A percentile compares a stretch with the other conserved stretches of the same genome.
Conservation (phyloP, 2,329 filamentous ascomycete genomes). For the Dactylellina drechsleri region DNA sequence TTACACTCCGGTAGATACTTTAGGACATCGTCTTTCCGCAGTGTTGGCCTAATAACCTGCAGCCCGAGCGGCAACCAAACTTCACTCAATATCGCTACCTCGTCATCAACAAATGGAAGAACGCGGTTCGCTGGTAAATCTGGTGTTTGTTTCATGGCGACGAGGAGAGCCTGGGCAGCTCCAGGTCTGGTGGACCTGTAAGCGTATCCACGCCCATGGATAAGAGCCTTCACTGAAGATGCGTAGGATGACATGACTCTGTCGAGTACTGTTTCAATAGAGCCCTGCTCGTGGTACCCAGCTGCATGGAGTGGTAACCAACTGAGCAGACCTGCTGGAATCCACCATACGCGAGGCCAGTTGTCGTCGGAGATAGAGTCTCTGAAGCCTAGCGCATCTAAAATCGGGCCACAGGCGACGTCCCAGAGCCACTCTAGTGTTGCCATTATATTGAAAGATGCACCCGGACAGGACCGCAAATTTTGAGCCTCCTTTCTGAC, state of each 20-base stretch:
- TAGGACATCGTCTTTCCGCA: slow-evolving; percentile 14
- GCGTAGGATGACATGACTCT: slow-evolving; percentile 35
- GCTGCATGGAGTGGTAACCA: slow-evolving; percentile 61
- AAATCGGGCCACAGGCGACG: slow-evolving; percentile 56
- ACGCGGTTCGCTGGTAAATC: slow-evolving; percentile 6
- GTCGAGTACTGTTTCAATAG: slow-evolving; percentile 58
- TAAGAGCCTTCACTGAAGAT: slow-evolving; percentile 15
- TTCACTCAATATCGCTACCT: slow-evolving; percentile 3
- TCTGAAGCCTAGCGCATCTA: slow-evolving; percentile 58
- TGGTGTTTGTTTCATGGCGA: slow-evolving; percentile 23
- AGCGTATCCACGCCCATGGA: slow-evolving; percentile 17
- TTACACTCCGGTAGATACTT: neutral
- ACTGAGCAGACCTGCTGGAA: slow-evolving; percentile 60
- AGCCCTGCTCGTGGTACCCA: slow-evolving; percentile 58
- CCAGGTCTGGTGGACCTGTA: neutral
- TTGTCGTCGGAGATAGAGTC: slow-evolving; percentile 26
- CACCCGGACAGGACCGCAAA: neutral
- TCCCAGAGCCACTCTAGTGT: slow-evolving; percentile 61
- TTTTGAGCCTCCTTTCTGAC: neutral
- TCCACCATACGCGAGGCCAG: slow-evolving; percentile 60
- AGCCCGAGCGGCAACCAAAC: neutral
- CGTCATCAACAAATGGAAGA: slow-evolving; percentile 20
- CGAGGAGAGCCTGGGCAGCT: slow-evolving; percentile 2
- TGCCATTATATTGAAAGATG: neutral
- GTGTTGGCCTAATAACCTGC: neutral